Evolutionary conservation across 768 basidiomycete species (phyloP), one percentile per base, ranked within the genome.

Genomic region (Polyporus arcularius): DNA sequence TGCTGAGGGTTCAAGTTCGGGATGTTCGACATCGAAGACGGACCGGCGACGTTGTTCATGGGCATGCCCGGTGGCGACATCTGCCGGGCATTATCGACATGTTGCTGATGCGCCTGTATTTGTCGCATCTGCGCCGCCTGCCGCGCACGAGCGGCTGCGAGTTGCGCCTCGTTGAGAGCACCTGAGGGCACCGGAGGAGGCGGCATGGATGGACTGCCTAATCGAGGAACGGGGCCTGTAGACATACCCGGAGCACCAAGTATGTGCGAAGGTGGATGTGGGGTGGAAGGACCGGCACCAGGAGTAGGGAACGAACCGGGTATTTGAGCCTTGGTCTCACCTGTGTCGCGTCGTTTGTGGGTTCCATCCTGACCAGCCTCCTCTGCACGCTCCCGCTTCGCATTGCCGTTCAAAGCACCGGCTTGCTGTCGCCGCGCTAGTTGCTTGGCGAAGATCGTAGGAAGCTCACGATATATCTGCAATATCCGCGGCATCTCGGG

Each of bases 321-420:
- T 10, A 73, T 75, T 43, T 70, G 72, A 48, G 66, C 61, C 66
- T 85, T 87, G 43, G 73, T 74, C 63, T 90, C 89, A 38, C 90
- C 90, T 0, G 85, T 85, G 66, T 91, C 86, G 18, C 86, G 80
- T 16, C 90, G 81, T 71, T 92, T 91, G 70, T 80, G 82, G 42
- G 76, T 74, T n/a, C 69, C 48, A 41, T 81, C 80, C 3, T 68
- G 61, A 50, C 61, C 58, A 5, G 58, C 35, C 46, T 88, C 87
- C 14, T 86, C 85, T 3, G 81, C 71, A 41, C 88, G 78, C 46
- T 85, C 84, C 55, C 89, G 86, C 68, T 90, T 90, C 38, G 87
- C 74, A n/a, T 62, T 60, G 11, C 67, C 66, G 46, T 66, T 69
- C 28, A 49, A 53, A 14, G 52, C 40, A 15, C 57, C 43, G 30